A percentile compares a stretch with the other conserved stretches of the same genome.
Conservation (phyloP, 768 basidiomycete genomes). For the Podaxis mareebaensis region DNA sequence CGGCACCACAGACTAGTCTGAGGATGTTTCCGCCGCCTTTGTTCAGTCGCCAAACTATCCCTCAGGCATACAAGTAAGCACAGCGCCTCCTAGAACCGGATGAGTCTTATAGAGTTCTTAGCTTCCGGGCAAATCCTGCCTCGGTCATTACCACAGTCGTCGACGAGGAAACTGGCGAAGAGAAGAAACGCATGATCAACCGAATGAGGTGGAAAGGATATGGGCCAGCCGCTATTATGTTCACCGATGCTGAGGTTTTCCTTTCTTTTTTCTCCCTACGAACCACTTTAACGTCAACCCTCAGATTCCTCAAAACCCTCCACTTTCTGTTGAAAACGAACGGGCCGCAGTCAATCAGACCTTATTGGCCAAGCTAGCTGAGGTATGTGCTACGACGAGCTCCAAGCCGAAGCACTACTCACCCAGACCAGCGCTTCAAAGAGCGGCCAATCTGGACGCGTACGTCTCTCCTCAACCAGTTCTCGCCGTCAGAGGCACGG, state of each 20-base stretch:
- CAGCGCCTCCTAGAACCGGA: neutral
- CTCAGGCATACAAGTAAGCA: slow-evolving; percentile 76
- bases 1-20: slow-evolving; percentile 50
- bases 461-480: slow-evolving; percentile 82
- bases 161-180: slow-evolving; percentile 78
- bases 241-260: slow-evolving; percentile 51
- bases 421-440: slow-evolving; percentile 57
- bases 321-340: slow-evolving; percentile 60
- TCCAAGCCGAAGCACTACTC: neutral
- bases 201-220: slow-evolving; percentile 84
- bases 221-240: slow-evolving; percentile 72
- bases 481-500: slow-evolving; percentile 63
- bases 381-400: slow-evolving; percentile 36
- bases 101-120: slow-evolving; percentile 26
- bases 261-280: neutral
- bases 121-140: slow-evolving; percentile 77
- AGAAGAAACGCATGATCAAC: slow-evolving; percentile 83
- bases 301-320: slow-evolving; percentile 68
- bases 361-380: slow-evolving; percentile 54
- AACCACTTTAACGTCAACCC: slow-evolving; percentile 2
- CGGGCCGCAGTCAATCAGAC: slow-evolving; percentile 53
- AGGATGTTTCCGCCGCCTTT: slow-evolving; percentile 86
- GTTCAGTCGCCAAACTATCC: slow-evolving; percentile 80
- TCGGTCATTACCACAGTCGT: slow-evolving; percentile 68
- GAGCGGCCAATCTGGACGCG: slow-evolving; percentile 89